Evolutionary conservation across 129 eudicot genomes (phyloP), one percentile per base, ranked within the genome.

Genomic region (Centella asiatica): DNA sequence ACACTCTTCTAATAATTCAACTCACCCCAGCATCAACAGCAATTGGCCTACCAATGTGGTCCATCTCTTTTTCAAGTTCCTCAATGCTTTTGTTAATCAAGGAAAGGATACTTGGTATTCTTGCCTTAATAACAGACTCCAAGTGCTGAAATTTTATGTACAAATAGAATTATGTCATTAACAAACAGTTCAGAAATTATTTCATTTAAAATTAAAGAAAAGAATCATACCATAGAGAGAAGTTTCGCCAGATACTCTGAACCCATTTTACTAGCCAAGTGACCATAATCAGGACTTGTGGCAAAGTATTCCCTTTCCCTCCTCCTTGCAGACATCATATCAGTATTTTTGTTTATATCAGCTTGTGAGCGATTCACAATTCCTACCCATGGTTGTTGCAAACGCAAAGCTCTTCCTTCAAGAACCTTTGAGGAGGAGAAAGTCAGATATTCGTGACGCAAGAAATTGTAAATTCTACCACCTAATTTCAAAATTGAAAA

Each of bases 301-400:
- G 81, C 74, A 60, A 79, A 79, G 62, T 79, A 79, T 51, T 75
- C 81, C 22, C 80, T 55, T 60, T 79, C 84, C 20, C 51, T 78
- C 45, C 56, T 72, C 51, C 80, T 74, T 45, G 84, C 84, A 23
- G 80, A 66, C 45, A 67, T 57, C 80, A 78, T 78, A 50, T 74
- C 77, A 20, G 75, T 78, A 57, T 65, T 61, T 74, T 60, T 78
- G 34, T 78, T 74, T 5, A 78, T 78, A 54, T 78, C 83, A 69
- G 76, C 64, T 57, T 78, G 83, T 46, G 83, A 78, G 42, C 83
- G 83, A 17, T 78, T 79, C 62, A 79, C 84, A 44, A 79, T 73
- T 40, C 84, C 84, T 4, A 79, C 74, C 84, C 84, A 79, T 29
- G 84, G 84, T 52, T 65, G 72, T 39, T 74, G 72, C 55, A 79